Evolutionary conservation across 2,329 filamentous ascomycete genomes (phyloP), one percentile per base, ranked within the genome.

Genomic region (Purpureocillium takamizusanense): DNA sequence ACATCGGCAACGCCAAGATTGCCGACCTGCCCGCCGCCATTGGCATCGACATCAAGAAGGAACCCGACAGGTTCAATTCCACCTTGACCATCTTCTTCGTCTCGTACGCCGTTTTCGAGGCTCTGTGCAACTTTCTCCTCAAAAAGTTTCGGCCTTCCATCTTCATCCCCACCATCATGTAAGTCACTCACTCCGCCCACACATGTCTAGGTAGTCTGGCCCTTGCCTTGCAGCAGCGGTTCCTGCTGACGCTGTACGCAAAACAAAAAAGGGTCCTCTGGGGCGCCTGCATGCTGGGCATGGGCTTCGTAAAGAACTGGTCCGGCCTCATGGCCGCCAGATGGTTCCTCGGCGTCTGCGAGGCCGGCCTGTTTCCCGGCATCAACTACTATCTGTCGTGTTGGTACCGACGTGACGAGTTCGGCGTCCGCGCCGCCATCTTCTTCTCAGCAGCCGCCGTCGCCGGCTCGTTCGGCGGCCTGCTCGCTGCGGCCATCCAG

Each of bases 381-480:
- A 76, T 88, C 13, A 84, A 83, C 48, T 90, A 87, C 57, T 88
- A 88, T 53, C 71, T 92, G 0, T 84, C 79, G 0, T 89, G 83
- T 54, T 94, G 86, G 86, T 94, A 92, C 51, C 82, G 77, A 53
- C 72, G 86, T 28, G 75, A 71, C 13, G 87, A 94, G 51, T 83
- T 92, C 39, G 86, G 85, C 36, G 71, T 87, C n/a, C 76, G 86
- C 28, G 78, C 83, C 30, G 83, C 86, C 12, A 77, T 88, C 40
- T 90, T 92, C 66, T 94, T 92, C 65, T 87, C 83, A 0, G 83
- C 85, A 0, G 86, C 86, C 1, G 84, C 86, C 0, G 62, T 92
- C 0, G 81, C 85, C 1, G 86, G 86, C 1, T 87, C 81, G 0
- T 87, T 88, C 45, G 83, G 82, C 51, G 83, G 83, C 4, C 70